Percentiles rank a stretch among this genome's conserved stretches.
Evolutionary conservation across 2,329 filamentous ascomycete species (phyloP).

Genomic region (Ascochyta pisi): DNA sequence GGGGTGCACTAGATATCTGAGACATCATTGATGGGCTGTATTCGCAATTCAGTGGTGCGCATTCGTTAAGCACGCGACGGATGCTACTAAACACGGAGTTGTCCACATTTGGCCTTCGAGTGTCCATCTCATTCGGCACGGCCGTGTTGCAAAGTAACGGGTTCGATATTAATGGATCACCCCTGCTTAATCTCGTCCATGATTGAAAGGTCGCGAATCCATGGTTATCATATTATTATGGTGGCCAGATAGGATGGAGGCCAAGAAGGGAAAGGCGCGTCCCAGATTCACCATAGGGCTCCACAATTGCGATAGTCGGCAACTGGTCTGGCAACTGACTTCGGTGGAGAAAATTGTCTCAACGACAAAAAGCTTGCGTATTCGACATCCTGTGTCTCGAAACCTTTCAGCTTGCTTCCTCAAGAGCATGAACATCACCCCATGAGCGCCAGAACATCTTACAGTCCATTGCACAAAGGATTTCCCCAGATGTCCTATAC

Average conservation of each 20-base stretch:
- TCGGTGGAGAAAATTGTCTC: neutral
- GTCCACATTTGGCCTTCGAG: neutral
- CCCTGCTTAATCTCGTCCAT: neutral
- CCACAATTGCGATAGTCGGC: slow-evolving; percentile 18
- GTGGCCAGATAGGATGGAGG: neutral
- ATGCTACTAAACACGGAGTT: slow-evolving; percentile 1
- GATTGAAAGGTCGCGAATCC: neutral
- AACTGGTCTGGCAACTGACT: neutral
- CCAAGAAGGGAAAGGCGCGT: slow-evolving; percentile 10
- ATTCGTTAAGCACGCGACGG: slow-evolving; percentile 3
- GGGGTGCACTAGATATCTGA: neutral
- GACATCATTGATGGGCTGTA: too few relatives aligned
- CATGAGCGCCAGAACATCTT: too few relatives aligned
- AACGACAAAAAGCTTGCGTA: slow-evolving; percentile 9
- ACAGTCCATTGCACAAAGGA: too few relatives aligned
- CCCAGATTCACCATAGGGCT: slow-evolving; percentile 12
- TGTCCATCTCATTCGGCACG: slow-evolving; percentile 1
- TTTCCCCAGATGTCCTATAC: neutral
- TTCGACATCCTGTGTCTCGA: neutral
- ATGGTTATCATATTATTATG: neutral
- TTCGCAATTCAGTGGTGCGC: slow-evolving; percentile 10
- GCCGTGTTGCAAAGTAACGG: neutral
- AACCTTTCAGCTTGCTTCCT: too few relatives aligned
- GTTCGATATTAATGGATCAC: neutral
- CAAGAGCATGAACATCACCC: too few relatives aligned